A percentile compares a stretch with the other conserved stretches of the same genome.
These are phyloP conservation scores for Puya raimondii DNA, from an alignment of 176 grass and related monocot genomes.

Conservation along the genomic window DNA sequence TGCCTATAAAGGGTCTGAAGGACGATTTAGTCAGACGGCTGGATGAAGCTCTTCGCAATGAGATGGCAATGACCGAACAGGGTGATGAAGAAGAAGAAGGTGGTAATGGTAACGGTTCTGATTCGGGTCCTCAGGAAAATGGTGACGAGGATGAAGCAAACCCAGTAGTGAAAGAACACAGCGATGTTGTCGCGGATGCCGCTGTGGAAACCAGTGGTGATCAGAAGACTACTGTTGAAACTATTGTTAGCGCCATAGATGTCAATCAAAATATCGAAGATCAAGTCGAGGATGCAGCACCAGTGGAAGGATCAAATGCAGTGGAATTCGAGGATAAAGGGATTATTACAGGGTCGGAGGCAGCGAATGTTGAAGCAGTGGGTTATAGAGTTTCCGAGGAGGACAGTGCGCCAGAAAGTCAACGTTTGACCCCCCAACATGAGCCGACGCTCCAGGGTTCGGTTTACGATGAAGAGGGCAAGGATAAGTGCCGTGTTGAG, in stretches of 20 bases:
- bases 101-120: neutral
- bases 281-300: constrained; percentile 12
- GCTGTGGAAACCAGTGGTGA: neutral
- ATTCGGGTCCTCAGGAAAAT: constrained; percentile 14
- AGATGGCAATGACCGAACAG: constrained; percentile 11
- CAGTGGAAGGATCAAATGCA: neutral
- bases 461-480: neutral
- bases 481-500: constrained; percentile 8
- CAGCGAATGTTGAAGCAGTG: constrained; percentile 8
- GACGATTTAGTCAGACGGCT: constrained; percentile 68
- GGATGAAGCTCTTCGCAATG: constrained; percentile 40
- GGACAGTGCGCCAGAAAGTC: neutral
- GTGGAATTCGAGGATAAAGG: too few species aligned
- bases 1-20: constrained; percentile 56
- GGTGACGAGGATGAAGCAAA: constrained; percentile 5
- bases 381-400: neutral
- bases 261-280: constrained; percentile 17
- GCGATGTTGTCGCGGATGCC: constrained; percentile 11
- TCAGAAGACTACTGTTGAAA: constrained; percentile 16
- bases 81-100: neutral
- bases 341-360: neutral
- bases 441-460: too few species aligned
- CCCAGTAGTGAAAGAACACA: constrained; percentile 10
- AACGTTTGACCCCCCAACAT: too few species aligned
- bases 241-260: constrained; percentile 12